Percentiles rank a stretch among this genome's conserved stretches.
phyloP scores from a whole-genome alignment of 768 basidiomycete genomes.

The Suillus subluteus region DNA sequence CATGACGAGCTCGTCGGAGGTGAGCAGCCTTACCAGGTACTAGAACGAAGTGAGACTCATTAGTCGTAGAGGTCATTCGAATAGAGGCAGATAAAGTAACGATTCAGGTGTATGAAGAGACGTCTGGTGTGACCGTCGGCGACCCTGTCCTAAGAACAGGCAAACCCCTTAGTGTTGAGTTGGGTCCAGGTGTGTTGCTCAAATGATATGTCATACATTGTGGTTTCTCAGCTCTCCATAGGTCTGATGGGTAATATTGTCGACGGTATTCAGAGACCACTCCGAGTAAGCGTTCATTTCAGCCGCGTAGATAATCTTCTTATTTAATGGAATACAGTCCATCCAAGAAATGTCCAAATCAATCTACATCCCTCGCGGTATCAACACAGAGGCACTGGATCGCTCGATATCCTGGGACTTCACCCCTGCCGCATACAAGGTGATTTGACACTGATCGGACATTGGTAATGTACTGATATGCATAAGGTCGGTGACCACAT shows the following conservation, averaged over 20 bases:
- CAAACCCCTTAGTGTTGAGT: conserved; percentile 96
- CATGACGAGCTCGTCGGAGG: conserved; percentile 98
- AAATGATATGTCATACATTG: not conserved
- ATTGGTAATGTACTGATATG: conserved; percentile 15
- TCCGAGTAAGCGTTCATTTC: conserved; percentile 59
- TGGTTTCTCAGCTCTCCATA: conserved; percentile 33
- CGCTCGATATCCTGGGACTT: conserved; percentile 94
- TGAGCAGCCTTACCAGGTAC: conserved; percentile 37
- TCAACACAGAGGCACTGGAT: conserved; percentile 95
- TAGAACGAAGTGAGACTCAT: conserved; percentile 18
- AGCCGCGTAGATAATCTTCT: conserved; percentile 13
- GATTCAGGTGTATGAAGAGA: conserved; percentile 99
- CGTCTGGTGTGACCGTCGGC: conserved; percentile 97
- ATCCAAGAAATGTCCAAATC: conserved; percentile 97
- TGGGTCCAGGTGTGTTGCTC: conserved; percentile 81
- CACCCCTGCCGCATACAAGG: conserved; percentile 79
- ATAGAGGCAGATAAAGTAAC: conserved; percentile 98
- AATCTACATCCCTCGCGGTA: conserved; percentile 99
- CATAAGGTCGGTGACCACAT: conserved; percentile 92
- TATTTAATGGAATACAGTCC: conserved; percentile 44
- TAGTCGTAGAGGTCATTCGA: conserved; percentile 90
- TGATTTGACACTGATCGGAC: conserved; percentile 28
- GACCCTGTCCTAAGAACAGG: conserved; percentile 98
- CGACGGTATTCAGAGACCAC: conserved; percentile 94
- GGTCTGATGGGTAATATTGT: conserved; percentile 99